These are phyloP conservation scores for Lactarius tabidus DNA, from an alignment of 768 basidiomycete genomes.

Conservation along the genomic window DNA sequence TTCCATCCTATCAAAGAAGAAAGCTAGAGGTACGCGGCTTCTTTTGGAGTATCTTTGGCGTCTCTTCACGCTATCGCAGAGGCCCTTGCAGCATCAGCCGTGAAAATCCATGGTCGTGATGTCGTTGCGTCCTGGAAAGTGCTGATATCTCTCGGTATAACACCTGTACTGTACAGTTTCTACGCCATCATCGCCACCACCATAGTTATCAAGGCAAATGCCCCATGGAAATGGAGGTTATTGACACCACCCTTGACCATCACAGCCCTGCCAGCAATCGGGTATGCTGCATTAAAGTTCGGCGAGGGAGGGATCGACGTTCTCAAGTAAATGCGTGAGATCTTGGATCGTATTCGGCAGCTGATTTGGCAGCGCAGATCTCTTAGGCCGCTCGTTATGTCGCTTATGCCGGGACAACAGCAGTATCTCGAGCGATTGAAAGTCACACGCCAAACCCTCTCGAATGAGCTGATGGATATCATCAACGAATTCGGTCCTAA, in stretches of 20 bases:
- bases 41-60: neutral
- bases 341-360: conserved; percentile 12
- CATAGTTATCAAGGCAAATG: conserved; percentile 62
- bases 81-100: conserved; percentile 89
- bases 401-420: conserved; percentile 85
- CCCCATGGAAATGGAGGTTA: conserved; percentile 57
- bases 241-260: conserved; percentile 75
- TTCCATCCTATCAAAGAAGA: conserved; percentile 76
- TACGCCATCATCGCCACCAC: conserved; percentile 78
- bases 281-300: conserved; percentile 90
- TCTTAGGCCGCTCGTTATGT: conserved; percentile 82
- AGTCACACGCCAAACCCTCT: conserved; percentile 62
- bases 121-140: conserved; percentile 97
- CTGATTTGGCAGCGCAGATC: conserved; percentile 49
- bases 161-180: conserved; percentile 77
- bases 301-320: conserved; percentile 98
- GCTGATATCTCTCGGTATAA: conserved; percentile 82
- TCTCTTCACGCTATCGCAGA: conserved; percentile 45
- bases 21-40: conserved; percentile 67
- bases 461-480: conserved; percentile 77
- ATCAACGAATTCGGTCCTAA: conserved; percentile 88
- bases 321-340: conserved; percentile 63
- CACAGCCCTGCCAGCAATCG: conserved; percentile 75
- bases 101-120: conserved; percentile 90
- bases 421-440: conserved; percentile 72